These are phyloP conservation scores for Colletotrichum liriopes DNA, from an alignment of 2,329 filamentous ascomycete species.

Conservation along the genomic window DNA sequence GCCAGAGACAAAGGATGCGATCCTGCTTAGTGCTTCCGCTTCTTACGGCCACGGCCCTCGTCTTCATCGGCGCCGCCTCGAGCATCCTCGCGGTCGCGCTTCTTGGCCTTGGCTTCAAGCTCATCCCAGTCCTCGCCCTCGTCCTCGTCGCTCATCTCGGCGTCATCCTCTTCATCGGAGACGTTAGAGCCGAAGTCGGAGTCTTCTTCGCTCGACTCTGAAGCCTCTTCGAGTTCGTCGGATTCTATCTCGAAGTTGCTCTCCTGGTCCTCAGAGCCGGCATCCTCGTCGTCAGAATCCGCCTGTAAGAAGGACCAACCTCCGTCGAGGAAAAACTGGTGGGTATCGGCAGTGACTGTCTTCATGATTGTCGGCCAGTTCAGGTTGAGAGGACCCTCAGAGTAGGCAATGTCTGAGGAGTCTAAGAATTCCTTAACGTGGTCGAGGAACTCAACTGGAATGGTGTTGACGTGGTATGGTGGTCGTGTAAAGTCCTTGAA, in stretches of 20 bases:
- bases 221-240: constrained; percentile 86
- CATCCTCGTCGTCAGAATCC: constrained; percentile 89
- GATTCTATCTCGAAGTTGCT: constrained; percentile 93
- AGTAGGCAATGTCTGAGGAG: constrained; percentile 93
- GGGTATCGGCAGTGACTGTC: constrained; percentile 93
- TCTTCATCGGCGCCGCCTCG: constrained; percentile 89
- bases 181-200: constrained; percentile 95
- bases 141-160: constrained; percentile 80
- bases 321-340: constrained; percentile 94
- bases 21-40: constrained; percentile 67
- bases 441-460: constrained; percentile 94
- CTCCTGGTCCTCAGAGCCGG: constrained; percentile 88
- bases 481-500: constrained; percentile 97
- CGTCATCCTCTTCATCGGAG: constrained; percentile 85
- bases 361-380: constrained; percentile 99
- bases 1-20: background rate
- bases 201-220: constrained; percentile 84
- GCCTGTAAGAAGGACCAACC: constrained; percentile 94
- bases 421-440: constrained; percentile 98
- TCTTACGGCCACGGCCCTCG: constrained; percentile 81
- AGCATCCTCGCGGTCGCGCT: constrained; percentile 79
- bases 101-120: constrained; percentile 90
- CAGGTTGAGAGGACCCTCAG: constrained; percentile 94
- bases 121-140: constrained; percentile 95
- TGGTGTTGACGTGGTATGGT: constrained; percentile 96